These are phyloP conservation scores for Xylaria sp. DNA, from an alignment of 2,329 filamentous ascomycete species.

Conservation along the genomic window DNA sequence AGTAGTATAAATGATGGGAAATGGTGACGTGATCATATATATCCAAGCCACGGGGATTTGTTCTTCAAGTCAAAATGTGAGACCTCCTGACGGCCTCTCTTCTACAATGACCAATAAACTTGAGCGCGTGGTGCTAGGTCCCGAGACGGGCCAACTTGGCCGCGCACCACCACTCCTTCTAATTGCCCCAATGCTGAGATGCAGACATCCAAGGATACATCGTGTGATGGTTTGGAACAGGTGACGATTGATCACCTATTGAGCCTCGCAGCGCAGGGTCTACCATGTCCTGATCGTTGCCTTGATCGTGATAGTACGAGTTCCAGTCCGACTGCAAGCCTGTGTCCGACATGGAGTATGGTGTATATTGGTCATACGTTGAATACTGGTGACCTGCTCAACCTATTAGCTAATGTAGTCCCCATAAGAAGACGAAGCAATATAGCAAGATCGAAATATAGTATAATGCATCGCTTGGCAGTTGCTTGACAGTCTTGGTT, in stretches of 20 bases:
- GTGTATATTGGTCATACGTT: slow-evolving; percentile 45
- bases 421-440: not conserved
- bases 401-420: slow-evolving; percentile 37
- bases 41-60: slow-evolving; percentile 27
- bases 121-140: slow-evolving; percentile 16
- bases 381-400: slow-evolving; percentile 46
- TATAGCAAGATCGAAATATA: not conserved
- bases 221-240: slow-evolving; percentile 43
- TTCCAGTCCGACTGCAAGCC: slow-evolving; percentile 45
- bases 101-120: slow-evolving; percentile 27
- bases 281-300: slow-evolving; percentile 46
- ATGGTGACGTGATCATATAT: slow-evolving; percentile 24
- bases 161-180: slow-evolving; percentile 27
- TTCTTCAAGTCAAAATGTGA: slow-evolving; percentile 30
- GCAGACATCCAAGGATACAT: slow-evolving; percentile 46
- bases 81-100: slow-evolving; percentile 23
- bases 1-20: slow-evolving; percentile 30
- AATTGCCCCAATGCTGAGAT: slow-evolving; percentile 47
- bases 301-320: slow-evolving; percentile 43
- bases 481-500: not conserved
- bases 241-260: slow-evolving; percentile 44
- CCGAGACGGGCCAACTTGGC: slow-evolving; percentile 13
- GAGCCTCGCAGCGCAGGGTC: slow-evolving; percentile 47
- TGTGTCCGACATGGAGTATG: slow-evolving; percentile 42
- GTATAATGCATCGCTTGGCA: not conserved